Base-by-base conservation (phyloP, 2,329 filamentous ascomycete species). In the Alternaria sp. region DNA sequence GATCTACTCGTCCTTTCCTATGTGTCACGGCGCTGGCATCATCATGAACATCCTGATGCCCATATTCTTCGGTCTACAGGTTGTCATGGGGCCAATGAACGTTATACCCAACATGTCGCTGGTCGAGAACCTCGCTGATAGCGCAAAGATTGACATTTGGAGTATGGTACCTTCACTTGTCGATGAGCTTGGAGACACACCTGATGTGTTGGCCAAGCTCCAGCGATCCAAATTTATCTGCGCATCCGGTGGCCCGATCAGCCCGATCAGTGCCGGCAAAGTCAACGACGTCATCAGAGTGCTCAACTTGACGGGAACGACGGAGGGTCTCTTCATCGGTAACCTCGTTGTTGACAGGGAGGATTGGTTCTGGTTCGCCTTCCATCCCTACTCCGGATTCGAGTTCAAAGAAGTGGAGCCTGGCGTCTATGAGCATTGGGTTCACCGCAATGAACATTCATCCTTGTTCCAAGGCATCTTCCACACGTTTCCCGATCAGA, bases 21-120 rank as follows among this genome's bases (percentile, higher is more conserved):
- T 81, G 77, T 77, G 76, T 26, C 74, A 77, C 50, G 59, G 59
- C 7, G 81, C 81, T 0, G 81, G 81, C 13, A 77, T 82, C 5
- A 78, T 83, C 15, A 82, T 82, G 79, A 63, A 83, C 58, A 78
- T 82, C 19, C 36, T 82, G 0, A 71, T 82, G 66, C 80, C 81
- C 1, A 71, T 76, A 0, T 68, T 82, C 1, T 81, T 79, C 17
- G 63, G 70, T 7, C 60, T 82, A 0, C 78, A 74, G 6, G 81
- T 79, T 53, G 57, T 83, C 9, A 54, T 83, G 23, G 81, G 81
- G 0, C 81, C 81, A 1, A 44, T 65, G 2, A 71, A 69, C 1
- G 72, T 81, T 2, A 59, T 82, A 0, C 79, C 80, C 2, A 81
- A 81, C 47, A 70, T 82, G 1, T 68, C 73, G 1, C 65, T 83